These are phyloP conservation scores for Exsudoporus floridanus DNA, from an alignment of 1,284 basidiomycete genomes.

Conservation along the genomic window DNA sequence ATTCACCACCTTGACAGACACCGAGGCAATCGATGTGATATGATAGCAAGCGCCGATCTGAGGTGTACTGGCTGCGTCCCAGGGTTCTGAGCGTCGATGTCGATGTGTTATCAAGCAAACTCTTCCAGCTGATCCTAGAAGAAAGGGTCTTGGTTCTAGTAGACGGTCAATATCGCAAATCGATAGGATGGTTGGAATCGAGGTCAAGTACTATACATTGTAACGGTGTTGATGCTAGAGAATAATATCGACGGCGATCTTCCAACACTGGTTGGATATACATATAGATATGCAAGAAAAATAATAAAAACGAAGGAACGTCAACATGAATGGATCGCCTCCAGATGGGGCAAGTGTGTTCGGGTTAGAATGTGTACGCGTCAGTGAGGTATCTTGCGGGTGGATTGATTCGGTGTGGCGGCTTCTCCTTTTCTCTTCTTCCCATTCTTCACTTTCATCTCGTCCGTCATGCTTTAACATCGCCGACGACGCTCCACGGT, in stretches of 20 bases:
- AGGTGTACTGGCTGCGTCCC: too few relatives aligned
- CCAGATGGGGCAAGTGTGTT: not conserved
- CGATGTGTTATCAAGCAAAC: too few relatives aligned
- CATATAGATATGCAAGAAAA: not conserved
- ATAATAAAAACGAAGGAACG: not conserved
- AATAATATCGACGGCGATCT: not conserved
- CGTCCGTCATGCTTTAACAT: slow-evolving; percentile 4
- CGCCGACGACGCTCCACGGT: slow-evolving; percentile 4
- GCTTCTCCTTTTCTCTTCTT: not conserved
- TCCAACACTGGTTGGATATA: not conserved
- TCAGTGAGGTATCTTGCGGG: not conserved
- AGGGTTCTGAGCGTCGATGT: too few relatives aligned
- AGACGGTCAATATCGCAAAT: not conserved
- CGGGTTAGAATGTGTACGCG: not conserved
- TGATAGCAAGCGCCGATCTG: too few relatives aligned
- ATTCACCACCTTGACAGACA: too few relatives aligned
- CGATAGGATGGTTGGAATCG: not conserved
- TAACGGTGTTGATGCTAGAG: not conserved
- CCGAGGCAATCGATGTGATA: too few relatives aligned
- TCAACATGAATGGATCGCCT: slow-evolving; percentile 4
- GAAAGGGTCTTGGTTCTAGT: too few relatives aligned
- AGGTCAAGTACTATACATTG: not conserved
- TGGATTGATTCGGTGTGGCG: not conserved
- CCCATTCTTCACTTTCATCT: not conserved
- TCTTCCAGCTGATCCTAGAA: too few relatives aligned